Percentiles rank a stretch among this genome's conserved stretches.
Conservation (phyloP, 2,329 filamentous ascomycete genomes). For the Trichoderma harzianum region DNA sequence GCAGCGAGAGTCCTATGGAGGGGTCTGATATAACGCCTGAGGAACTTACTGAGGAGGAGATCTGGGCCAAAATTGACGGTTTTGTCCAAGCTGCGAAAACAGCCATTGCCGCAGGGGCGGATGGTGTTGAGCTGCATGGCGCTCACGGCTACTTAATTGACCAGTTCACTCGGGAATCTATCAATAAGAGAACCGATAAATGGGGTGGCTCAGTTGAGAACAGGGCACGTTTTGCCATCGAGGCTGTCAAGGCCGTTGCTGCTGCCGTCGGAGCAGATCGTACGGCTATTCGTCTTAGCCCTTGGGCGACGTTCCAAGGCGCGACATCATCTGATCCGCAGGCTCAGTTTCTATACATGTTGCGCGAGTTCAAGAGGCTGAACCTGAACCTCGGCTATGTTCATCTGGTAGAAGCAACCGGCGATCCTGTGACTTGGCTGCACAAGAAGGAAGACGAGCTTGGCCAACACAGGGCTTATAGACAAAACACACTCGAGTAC, state of each 20-base stretch:
- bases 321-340: background rate
- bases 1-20: background rate
- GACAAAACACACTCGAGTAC: background rate
- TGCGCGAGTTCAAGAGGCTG: background rate
- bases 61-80: background rate
- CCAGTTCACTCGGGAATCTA: background rate
- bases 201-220: background rate
- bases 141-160: background rate
- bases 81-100: background rate
- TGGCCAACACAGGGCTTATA: background rate
- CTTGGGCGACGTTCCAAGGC: background rate
- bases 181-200: background rate
- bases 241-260: background rate
- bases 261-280: background rate
- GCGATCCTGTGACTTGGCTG: background rate
- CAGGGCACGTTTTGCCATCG: background rate
- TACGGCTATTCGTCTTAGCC: background rate
- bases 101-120: background rate
- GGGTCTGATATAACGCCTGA: background rate
- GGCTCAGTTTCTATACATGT: background rate
- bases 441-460: background rate
- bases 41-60: background rate
- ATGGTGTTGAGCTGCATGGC: background rate
- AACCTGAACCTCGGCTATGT: background rate
- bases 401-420: constrained; percentile 6